A percentile compares a stretch with the other conserved stretches of the same genome.
These are phyloP conservation scores for Ganoderma sp. DNA, from an alignment of 1,284 basidiomycete species.

Conservation along the genomic window DNA sequence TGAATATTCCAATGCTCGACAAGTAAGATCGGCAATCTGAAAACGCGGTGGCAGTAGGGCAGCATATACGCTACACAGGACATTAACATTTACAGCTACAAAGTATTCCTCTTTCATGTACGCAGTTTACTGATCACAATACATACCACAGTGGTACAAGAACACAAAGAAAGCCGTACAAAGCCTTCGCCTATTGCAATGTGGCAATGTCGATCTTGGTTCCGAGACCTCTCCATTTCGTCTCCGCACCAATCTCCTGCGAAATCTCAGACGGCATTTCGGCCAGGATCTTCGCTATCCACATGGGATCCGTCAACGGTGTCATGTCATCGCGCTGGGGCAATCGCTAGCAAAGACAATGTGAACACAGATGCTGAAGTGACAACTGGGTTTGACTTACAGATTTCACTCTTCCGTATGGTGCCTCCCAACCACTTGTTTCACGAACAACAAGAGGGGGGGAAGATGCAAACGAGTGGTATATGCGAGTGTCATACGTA, in stretches of 20 bases:
- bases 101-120: background rate
- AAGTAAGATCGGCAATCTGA: background rate
- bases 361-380: background rate
- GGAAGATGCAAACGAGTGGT: constrained; percentile 76
- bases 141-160: too few species aligned
- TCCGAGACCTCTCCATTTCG: constrained; percentile 81
- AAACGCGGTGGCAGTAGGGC: background rate
- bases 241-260: constrained; percentile 66
- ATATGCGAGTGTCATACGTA: constrained; percentile 88
- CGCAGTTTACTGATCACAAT: background rate
- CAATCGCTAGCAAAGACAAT: constrained; percentile 57
- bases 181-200: constrained; percentile 12
- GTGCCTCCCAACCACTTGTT: constrained; percentile 87
- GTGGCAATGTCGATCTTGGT: constrained; percentile 50
- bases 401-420: constrained; percentile 81
- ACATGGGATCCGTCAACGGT: constrained; percentile 88
- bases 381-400: constrained; percentile 50
- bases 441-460: constrained; percentile 80
- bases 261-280: constrained; percentile 65
- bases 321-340: constrained; percentile 86
- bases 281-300: constrained; percentile 79
- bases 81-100: background rate
- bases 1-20: background rate
- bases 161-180: background rate
- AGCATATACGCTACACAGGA: background rate